These are phyloP conservation scores for Casuarina glauca DNA, from an alignment of 306 rosid genomes.

Conservation along the genomic window DNA sequence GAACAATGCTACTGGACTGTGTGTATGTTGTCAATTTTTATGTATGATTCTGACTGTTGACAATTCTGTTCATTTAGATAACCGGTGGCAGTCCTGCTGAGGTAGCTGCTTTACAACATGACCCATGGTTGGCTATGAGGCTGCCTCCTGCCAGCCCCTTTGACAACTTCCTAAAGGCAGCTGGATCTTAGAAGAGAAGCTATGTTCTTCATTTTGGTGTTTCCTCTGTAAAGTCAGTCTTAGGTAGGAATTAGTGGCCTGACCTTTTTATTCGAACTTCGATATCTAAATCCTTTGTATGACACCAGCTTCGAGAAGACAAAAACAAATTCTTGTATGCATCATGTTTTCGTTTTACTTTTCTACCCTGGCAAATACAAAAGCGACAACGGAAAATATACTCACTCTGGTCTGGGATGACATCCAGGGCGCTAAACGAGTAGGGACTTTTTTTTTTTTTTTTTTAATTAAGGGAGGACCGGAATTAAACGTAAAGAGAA, in stretches of 20 bases:
- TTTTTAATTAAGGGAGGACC: too few species aligned
- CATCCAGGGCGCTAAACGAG: too few species aligned
- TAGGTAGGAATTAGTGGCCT: conserved; percentile 20
- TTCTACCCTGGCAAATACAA: too few species aligned
- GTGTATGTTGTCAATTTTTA: neutral
- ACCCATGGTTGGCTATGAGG: conserved; percentile 66
- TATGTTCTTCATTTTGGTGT: conserved; percentile 8
- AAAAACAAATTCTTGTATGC: neutral
- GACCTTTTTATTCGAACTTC: conserved; percentile 3
- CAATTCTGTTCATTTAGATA: conserved; percentile 34
- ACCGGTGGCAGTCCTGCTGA: conserved; percentile 32
- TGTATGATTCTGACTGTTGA: neutral
- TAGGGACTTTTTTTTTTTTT: too few species aligned
- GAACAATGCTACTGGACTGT: neutral
- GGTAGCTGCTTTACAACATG: conserved; percentile 38
- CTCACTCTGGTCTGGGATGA: too few species aligned
- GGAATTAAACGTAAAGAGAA: too few species aligned
- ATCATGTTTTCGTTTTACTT: neutral
- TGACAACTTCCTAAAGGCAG: conserved; percentile 96
- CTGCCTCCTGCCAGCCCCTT: conserved; percentile 98
- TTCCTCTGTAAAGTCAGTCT: conserved; percentile 23
- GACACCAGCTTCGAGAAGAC: too few species aligned
- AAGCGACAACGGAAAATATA: too few species aligned
- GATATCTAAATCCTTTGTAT: neutral
- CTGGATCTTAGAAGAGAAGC: conserved; percentile 60